Evolutionary conservation across 2,329 filamentous ascomycete genomes (phyloP), one percentile per base, ranked within the genome.

Genomic region (Blastomyces emzantsi): DNA sequence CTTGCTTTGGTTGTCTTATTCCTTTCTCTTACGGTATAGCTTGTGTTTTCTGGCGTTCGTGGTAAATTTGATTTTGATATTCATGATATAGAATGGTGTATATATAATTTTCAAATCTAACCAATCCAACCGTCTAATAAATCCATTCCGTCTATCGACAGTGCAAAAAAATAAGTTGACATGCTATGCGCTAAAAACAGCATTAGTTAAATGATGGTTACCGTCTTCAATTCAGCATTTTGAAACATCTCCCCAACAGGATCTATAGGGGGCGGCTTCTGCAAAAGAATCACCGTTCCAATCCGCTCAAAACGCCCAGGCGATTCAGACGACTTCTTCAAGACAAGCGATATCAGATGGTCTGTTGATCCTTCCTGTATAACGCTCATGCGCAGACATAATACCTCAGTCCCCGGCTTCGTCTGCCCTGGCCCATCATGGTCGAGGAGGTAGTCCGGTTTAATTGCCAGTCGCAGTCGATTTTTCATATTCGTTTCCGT

Each of bases 321-420:
- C n/a, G n/a, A 39, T 43, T 43, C 55, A 25, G 36, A 28, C 36
- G 36, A 28, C 9, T 9, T 39, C 22, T 28, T 58, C 36, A 58
- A 58, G 11, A 58, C 22, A 6, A 58, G 55, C 22, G 55, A 58
- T 9, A 58, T 58, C 36, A 58, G n/a, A 58, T 58, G 55, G 15
- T 58, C 55, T 17, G 55, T 43, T 36, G 36, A 58, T 5, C 55
- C 55, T 36, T 58, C 55, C 36, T 58, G 55, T 43, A 58, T 28
- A 41, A 41, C 36, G 13, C 55, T 58, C 55, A 58, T 58, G 33
- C 55, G 55, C 11, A 58, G 33, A 43, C 55, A 58, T n/a, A 58
- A 43, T 9, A 58, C 36, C 33, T 58, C 36, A 28, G 55, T 28
- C 36, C 55, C 55, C 11, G n/a, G 55, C 5, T 43, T 41, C n/a